A percentile compares a stretch with the other conserved stretches of the same genome.
Conservation (phyloP, 208 protist genomes). For the Crithidia bombi region DNA sequence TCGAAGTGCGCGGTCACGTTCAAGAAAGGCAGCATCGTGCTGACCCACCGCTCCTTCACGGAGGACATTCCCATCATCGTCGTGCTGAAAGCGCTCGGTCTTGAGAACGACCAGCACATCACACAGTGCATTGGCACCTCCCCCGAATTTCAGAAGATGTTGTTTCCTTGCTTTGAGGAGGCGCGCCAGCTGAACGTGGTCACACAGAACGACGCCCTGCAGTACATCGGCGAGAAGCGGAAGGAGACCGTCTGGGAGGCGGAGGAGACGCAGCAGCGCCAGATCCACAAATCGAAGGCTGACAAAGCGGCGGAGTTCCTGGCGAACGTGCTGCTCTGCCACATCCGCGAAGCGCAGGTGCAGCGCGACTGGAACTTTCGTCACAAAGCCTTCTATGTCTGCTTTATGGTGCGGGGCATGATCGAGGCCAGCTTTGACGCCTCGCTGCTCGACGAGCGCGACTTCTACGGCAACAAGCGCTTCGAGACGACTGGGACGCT, state of each 20-base stretch:
- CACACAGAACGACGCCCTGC: slow-evolving; percentile 94
- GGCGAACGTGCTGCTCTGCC: slow-evolving; percentile 93
- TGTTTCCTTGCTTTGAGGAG: slow-evolving; percentile 98
- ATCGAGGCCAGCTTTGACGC: slow-evolving; percentile 93
- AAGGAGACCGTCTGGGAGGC: slow-evolving; percentile 80
- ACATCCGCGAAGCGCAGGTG: slow-evolving; percentile 92
- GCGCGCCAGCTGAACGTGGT: slow-evolving; percentile 77
- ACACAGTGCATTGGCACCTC: slow-evolving; percentile 97
- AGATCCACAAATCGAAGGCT: slow-evolving; percentile 83
- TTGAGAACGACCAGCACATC: slow-evolving; percentile 99
- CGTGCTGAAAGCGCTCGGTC: slow-evolving; percentile 97
- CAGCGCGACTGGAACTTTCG: slow-evolving; percentile 96
- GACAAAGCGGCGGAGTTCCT: slow-evolving; percentile 96
- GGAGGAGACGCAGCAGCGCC: slow-evolving; percentile 69
- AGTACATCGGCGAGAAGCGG: slow-evolving; percentile 97
- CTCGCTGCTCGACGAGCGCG: slow-evolving; percentile 96
- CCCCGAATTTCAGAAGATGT: slow-evolving; percentile 80
- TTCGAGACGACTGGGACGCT: slow-evolving; percentile 98
- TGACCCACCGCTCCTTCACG: slow-evolving; percentile 98
- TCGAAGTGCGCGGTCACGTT: slow-evolving; percentile 93
- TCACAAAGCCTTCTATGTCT: slow-evolving; percentile 97
- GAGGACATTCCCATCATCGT: slow-evolving; percentile 98
- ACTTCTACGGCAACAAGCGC: slow-evolving; percentile 99
- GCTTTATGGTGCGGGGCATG: slow-evolving; percentile 97
- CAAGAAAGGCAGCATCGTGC: slow-evolving; percentile 96